Conservation (phyloP, 1,284 basidiomycete species). For the Exobasidium cylindrosporum region DNA sequence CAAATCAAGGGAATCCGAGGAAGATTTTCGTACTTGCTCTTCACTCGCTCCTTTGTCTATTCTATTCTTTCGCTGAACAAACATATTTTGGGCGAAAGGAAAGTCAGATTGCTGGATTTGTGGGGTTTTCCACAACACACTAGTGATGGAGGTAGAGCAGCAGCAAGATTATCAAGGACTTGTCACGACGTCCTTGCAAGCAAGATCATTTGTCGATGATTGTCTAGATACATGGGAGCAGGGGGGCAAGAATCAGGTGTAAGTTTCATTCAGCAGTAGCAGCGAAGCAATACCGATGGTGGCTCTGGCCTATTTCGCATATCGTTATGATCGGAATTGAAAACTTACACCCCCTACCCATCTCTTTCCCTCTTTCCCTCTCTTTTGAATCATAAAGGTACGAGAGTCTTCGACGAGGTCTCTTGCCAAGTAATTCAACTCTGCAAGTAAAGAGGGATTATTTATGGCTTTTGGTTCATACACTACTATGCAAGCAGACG, state of each 20-base stretch:
- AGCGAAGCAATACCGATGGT: neutral
- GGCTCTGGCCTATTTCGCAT: too few relatives aligned
- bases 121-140: too few relatives aligned
- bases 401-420: neutral
- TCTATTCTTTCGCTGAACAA: too few relatives aligned
- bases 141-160: slow-evolving; percentile 1
- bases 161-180: neutral
- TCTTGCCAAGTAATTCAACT: neutral
- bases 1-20: too few relatives aligned
- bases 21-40: too few relatives aligned
- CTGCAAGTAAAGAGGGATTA: neutral
- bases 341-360: neutral
- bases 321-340: too few relatives aligned
- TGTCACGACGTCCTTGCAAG: neutral
- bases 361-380: slow-evolving; percentile 2
- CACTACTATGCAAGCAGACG: neutral
- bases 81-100: too few relatives aligned
- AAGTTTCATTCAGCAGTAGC: neutral
- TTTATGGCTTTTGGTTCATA: neutral
- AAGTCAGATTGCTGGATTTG: too few relatives aligned
- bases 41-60: too few relatives aligned
- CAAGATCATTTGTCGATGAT: neutral
- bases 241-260: slow-evolving; percentile 14
- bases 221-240: slow-evolving; percentile 8
- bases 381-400: neutral